Evolutionary conservation across 495 filamentous ascomycete species (phyloP).

Genomic region (Penicillium maclennaniae): DNA sequence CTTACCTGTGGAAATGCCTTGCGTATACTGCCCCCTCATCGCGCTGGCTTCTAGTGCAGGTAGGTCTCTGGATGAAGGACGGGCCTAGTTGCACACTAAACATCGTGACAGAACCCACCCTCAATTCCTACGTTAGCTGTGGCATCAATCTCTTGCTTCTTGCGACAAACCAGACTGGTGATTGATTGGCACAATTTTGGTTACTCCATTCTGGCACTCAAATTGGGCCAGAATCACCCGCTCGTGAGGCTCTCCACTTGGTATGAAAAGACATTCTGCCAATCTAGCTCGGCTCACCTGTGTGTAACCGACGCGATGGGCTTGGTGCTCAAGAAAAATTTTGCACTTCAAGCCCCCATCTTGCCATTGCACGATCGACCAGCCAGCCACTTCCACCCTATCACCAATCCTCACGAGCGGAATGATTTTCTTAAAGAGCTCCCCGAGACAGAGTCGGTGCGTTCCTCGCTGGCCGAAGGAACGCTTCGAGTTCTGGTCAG

Average conservation of each 20-base stretch:
- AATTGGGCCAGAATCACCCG: slow-evolving; percentile 60
- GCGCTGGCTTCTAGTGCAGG: slow-evolving; percentile 79
- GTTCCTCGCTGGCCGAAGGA: slow-evolving; percentile 52
- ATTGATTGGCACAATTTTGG: slow-evolving; percentile 99
- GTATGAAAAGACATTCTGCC: slow-evolving; percentile 71
- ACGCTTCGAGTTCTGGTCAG: slow-evolving; percentile 70
- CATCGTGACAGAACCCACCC: slow-evolving; percentile 70
- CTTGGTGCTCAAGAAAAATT: slow-evolving; percentile 61
- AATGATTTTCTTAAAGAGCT: slow-evolving; percentile 57
- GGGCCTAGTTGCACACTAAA: slow-evolving; percentile 7
- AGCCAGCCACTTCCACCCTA: slow-evolving; percentile 72
- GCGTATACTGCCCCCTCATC: slow-evolving; percentile 67
- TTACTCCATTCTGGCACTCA: slow-evolving; percentile 83
- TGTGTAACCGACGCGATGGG: slow-evolving; percentile 89
- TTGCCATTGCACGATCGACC: slow-evolving; percentile 83
- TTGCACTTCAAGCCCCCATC: slow-evolving; percentile 58
- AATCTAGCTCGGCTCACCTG: slow-evolving; percentile 68
- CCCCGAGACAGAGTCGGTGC: slow-evolving; percentile 53
- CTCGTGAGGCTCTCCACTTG: slow-evolving; percentile 68
- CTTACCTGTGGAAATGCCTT: slow-evolving; percentile 63
- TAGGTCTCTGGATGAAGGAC: slow-evolving; percentile 18
- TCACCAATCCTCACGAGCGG: slow-evolving; percentile 46
- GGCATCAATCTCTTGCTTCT: slow-evolving; percentile 64
- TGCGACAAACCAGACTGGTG: slow-evolving; percentile 76
- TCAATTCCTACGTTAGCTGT: slow-evolving; percentile 86